phyloP scores from a whole-genome alignment of 2,329 filamentous ascomycete genomes.

The Neopestalotiopsis clavispora region DNA sequence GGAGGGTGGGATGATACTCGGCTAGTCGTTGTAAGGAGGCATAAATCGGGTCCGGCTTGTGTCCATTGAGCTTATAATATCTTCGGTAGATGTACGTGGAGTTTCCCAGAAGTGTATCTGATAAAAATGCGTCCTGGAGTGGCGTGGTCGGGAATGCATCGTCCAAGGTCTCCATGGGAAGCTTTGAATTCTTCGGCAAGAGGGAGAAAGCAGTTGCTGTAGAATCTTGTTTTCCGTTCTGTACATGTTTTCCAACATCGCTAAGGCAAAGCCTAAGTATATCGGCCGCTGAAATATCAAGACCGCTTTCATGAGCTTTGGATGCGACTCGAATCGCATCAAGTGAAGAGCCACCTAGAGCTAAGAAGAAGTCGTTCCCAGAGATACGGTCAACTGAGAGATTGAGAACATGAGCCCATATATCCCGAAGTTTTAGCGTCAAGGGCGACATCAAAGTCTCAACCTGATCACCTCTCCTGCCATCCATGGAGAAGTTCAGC shows the following conservation, averaged over 20 bases:
- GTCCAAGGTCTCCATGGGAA: neutral
- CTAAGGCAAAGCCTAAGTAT: slow-evolving; percentile 14
- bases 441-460: slow-evolving; percentile 14
- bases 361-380: slow-evolving; percentile 20
- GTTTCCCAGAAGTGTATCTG: slow-evolving; percentile 11
- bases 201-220: slow-evolving; percentile 21
- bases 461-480: neutral
- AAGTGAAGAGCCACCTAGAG: slow-evolving; percentile 26
- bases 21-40: slow-evolving; percentile 8
- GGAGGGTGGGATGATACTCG: slow-evolving; percentile 14
- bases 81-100: slow-evolving; percentile 14
- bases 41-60: slow-evolving; percentile 3
- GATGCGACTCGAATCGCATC: slow-evolving; percentile 23
- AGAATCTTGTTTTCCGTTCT: slow-evolving; percentile 5
- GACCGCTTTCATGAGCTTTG: slow-evolving; percentile 8
- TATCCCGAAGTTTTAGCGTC: slow-evolving; percentile 15
- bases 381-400: slow-evolving; percentile 18
- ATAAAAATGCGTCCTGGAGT: slow-evolving; percentile 29
- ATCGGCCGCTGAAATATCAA: slow-evolving; percentile 14
- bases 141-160: slow-evolving; percentile 31
- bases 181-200: neutral
- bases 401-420: slow-evolving; percentile 22
- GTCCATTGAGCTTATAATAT: slow-evolving; percentile 7
- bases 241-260: neutral
- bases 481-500: slow-evolving; percentile 1